A percentile compares a stretch with the other conserved stretches of the same genome.
Evolutionary conservation across 73 alveolate genomes (phyloP).

Genomic region (Paramecium tetraurelia): DNA sequence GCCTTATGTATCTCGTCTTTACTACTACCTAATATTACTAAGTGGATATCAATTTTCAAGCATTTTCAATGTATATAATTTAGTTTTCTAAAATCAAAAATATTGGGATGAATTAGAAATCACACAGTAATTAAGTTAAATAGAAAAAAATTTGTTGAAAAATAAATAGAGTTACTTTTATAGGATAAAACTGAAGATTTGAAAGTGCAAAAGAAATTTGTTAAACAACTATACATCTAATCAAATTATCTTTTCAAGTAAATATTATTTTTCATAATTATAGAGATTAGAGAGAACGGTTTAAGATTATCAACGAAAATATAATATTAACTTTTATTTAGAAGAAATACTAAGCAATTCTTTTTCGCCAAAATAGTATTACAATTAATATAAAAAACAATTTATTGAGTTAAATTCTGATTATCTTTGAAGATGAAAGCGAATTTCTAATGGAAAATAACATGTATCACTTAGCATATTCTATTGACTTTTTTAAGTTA

Average conservation of each 20-base stretch:
- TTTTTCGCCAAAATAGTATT: neutral
- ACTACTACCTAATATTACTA: neutral
- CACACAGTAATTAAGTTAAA: neutral
- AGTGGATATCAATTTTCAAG: neutral
- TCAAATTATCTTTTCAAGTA: neutral
- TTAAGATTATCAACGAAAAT: neutral
- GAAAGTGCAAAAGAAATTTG: neutral
- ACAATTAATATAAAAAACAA: no score
- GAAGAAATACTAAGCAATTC: neutral
- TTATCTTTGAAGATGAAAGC: neutral
- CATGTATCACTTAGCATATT: neutral
- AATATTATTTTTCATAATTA: no score
- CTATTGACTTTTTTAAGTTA: neutral
- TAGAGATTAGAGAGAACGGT: neutral
- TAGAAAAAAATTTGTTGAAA: neutral
- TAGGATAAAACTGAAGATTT: neutral
- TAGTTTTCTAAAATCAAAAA: neutral
- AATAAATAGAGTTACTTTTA: neutral
- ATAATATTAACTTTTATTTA: neutral
- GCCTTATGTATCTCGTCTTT: neutral
- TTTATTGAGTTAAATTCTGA: no score
- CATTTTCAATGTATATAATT: neutral
- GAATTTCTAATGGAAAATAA: neutral
- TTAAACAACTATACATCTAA: no score
- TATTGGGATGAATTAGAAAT: neutral